Conservation (phyloP, 129 eudicot species). For the Flaveria bidentis region DNA sequence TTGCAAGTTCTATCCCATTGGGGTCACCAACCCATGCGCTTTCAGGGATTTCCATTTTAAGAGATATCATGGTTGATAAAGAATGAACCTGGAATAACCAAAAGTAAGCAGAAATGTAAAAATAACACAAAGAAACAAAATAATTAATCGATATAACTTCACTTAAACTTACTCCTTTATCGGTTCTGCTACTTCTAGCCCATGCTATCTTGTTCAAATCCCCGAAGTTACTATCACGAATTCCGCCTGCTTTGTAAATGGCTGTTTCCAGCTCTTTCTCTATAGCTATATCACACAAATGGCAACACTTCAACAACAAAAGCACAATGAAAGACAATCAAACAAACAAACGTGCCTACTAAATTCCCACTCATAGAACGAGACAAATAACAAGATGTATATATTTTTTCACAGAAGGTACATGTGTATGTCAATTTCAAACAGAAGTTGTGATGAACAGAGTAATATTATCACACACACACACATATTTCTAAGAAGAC, state of each 20-base stretch:
- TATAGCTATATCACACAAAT: conserved; percentile 60
- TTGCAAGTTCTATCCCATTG: conserved; percentile 76
- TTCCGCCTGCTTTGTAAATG: conserved; percentile 85
- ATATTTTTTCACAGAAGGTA: background rate
- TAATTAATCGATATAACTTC: background rate
- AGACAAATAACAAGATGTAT: background rate
- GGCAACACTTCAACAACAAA: conserved; percentile 21
- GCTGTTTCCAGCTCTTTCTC: conserved; percentile 87
- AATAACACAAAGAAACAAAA: background rate
- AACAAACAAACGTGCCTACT: too few species aligned
- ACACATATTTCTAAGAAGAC: background rate
- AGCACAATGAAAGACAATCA: background rate
- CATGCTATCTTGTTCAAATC: conserved; percentile 78
- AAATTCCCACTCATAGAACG: too few species aligned
- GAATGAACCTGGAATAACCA: conserved; percentile 76
- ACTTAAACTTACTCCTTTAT: conserved; percentile 79
- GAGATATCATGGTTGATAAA: conserved; percentile 88
- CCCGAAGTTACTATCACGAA: conserved; percentile 87
- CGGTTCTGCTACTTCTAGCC: conserved; percentile 98
- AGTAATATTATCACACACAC: background rate
- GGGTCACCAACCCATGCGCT: conserved; percentile 79
- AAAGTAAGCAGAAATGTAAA: background rate
- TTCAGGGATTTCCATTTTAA: conserved; percentile 93
- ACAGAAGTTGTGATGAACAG: background rate
- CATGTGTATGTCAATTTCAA: background rate